A percentile compares a stretch with the other conserved stretches of the same genome.
phyloP scores from a whole-genome alignment of 1,284 basidiomycete species.

The Malassezia globosa region DNA sequence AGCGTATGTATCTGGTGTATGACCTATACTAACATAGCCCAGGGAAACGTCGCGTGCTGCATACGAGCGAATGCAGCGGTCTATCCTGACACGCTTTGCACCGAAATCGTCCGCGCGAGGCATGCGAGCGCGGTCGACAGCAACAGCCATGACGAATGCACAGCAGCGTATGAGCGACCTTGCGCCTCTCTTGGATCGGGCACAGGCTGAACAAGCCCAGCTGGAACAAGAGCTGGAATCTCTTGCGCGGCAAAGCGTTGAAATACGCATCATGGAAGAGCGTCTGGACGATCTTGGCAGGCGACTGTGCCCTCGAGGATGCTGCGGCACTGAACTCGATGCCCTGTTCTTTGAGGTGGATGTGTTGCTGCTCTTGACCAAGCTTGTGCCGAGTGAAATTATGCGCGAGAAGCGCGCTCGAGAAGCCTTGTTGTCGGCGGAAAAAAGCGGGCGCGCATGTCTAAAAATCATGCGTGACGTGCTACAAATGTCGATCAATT shows the following conservation, averaged over 20 bases:
- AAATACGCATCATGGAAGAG: background rate
- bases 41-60: background rate
- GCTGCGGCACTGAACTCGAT: conserved; percentile 20
- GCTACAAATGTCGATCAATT: conserved; percentile 25
- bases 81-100: background rate
- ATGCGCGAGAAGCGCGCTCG: conserved; percentile 28
- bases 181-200: conserved; percentile 5
- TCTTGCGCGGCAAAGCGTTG: conserved; percentile 17
- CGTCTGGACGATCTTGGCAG: conserved; percentile 1
- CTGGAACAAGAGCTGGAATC: conserved; percentile 18
- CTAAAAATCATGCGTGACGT: conserved; percentile 22
- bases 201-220: conserved; percentile 7
- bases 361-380: conserved; percentile 15
- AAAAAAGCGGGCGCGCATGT: conserved; percentile 14
- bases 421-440: conserved; percentile 19
- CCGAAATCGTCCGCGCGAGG: too few relatives aligned
- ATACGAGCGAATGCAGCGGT: background rate
- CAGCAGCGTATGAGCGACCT: background rate
- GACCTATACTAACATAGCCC: too few relatives aligned
- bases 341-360: conserved; percentile 23
- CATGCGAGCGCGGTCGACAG: too few relatives aligned
- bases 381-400: conserved; percentile 24
- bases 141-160: background rate
- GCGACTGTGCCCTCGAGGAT: conserved; percentile 19
- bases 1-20: conserved; percentile 5